Evolutionary conservation across 306 rosid genomes (phyloP), one percentile per base, ranked within the genome.

Genomic region (Castanospermum australe): DNA sequence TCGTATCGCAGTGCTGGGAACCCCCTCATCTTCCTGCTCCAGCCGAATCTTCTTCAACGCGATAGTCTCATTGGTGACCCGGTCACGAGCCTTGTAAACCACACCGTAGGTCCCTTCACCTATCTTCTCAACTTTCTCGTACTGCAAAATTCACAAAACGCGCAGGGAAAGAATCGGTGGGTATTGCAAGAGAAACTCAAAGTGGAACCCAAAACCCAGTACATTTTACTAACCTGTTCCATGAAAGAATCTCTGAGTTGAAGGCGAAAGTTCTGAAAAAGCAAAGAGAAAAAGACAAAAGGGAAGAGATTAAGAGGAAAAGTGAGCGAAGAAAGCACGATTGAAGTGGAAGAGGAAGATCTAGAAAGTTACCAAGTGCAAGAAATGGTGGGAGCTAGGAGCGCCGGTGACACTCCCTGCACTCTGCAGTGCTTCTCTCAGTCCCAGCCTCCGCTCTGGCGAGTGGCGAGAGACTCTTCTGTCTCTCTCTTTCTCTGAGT

Each of bases 21-120:
- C 97, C 4, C 96, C 96, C 78, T 92, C 97, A 57, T 92, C 97
- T 80, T 89, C 97, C 82, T 92, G 97, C 90, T 92, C 97, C 82
- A 92, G 82, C 1, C 97, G 96, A 88, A 92, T 90, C 88, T 92
- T 92, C 93, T 92, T 92, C 81, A 92, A 85, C 15, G 97, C 97
- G 71, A 90, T 87, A 28, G 90, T 92, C 84, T 89, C 92, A 73
- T 92, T 92, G 0, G 96, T 92, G 76, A 52, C 15, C 1, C 90
- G 93, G 82, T 92, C 95, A 66, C 93, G 93, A 72, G 90, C 97
- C 89, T 92, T 92, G 81, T 92, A 92, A 71, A 92, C 97, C 75
- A 92, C 97, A 12, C 97, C 97, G 66, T 92, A 92, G 48, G 97
- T 89, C 35, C 97, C 97, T 78, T 90, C 96, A 7, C 97, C 97